Base-by-base conservation (phyloP, 2,329 filamentous ascomycete species). In the Diplodia mutila region DNA sequence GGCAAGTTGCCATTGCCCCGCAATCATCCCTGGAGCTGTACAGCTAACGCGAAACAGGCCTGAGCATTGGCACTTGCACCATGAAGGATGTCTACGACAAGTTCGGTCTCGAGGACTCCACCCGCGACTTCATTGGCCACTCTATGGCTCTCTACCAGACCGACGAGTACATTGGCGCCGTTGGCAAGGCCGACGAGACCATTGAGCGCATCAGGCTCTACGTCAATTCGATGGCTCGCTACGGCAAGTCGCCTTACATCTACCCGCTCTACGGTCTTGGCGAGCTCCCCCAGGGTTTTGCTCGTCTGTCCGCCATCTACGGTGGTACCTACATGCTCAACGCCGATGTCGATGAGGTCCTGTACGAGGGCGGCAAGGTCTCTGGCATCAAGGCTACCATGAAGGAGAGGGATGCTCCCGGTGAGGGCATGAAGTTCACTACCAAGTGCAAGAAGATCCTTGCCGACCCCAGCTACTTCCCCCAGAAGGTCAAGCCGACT, bases 81-180 rank as follows among this genome's bases (percentile, higher is more conserved):
- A 97, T 98, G 94, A 96, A 93, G 86, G 94, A 97, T n/a, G 91
- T 99, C 46, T 99, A 96, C 77, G 94, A 98, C 84, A 97, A 98
- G 81, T 99, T 97, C 74, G 91, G 93, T 68, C 90, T 99, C 70
- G 95, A 99, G 83, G 77, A 90, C 25, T 86, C 88, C 68, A 99
- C 95, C 73, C 90, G 92, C 75, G 95, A 99, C 82, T 99, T 99
- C 79, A 91, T 98, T 75, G 95, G 95, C 71, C 95, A 99, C 82
- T 93, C 94, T 75, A 99, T 99, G 95, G 95, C 95, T 69, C 89
- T 99, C 61, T 98, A 94, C 84, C 89, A 91, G 67, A 93, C 91
- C 68, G 94, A 98, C 78, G 89, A 90, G 69, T 97, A 99, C 83
- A 90, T 97, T 76, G 88, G 85, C 72, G 80, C 86, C 71, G 82